Evolutionary conservation across 202 grass and related monocot species (phyloP).

Genomic region (Hordeum pubiflorum): DNA sequence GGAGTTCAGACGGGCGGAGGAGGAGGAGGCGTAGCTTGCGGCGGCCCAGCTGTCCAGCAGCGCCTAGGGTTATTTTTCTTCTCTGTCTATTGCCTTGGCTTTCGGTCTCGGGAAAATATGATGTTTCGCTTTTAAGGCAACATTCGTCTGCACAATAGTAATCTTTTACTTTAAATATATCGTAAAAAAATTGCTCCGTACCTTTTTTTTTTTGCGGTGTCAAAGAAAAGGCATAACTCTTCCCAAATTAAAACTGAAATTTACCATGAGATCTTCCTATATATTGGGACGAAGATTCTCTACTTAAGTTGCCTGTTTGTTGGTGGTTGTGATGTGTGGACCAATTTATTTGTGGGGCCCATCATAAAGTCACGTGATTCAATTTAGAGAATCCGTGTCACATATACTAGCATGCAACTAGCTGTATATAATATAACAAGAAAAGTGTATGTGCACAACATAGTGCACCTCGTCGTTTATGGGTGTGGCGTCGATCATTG

Average conservation of each 20-base stretch:
- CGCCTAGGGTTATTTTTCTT: conserved; percentile 3
- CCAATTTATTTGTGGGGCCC: not conserved
- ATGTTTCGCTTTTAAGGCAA: too few species aligned
- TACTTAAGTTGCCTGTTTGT: not conserved
- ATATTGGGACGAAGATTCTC: not conserved
- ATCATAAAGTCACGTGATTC: not conserved
- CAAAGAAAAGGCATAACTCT: too few species aligned
- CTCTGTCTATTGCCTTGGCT: not conserved
- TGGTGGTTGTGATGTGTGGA: not conserved
- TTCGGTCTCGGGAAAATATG: not conserved
- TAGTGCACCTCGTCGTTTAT: too few species aligned
- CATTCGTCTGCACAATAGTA: too few species aligned
- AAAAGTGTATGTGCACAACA: too few species aligned
- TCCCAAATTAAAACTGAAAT: not conserved
- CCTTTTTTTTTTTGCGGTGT: too few species aligned
- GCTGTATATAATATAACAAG: too few species aligned
- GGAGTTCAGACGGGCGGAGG: not conserved
- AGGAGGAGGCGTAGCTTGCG: not conserved
- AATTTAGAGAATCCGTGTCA: too few species aligned
- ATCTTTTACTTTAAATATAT: too few species aligned
- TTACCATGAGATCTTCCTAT: not conserved
- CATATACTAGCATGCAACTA: too few species aligned
- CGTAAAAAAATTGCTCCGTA: too few species aligned
- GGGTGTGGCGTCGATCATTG: too few species aligned
- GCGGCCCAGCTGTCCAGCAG: conserved; percentile 17